phyloP scores from a whole-genome alignment of 768 basidiomycete genomes.

The Krasilnikovozyma curviuscula region DNA sequence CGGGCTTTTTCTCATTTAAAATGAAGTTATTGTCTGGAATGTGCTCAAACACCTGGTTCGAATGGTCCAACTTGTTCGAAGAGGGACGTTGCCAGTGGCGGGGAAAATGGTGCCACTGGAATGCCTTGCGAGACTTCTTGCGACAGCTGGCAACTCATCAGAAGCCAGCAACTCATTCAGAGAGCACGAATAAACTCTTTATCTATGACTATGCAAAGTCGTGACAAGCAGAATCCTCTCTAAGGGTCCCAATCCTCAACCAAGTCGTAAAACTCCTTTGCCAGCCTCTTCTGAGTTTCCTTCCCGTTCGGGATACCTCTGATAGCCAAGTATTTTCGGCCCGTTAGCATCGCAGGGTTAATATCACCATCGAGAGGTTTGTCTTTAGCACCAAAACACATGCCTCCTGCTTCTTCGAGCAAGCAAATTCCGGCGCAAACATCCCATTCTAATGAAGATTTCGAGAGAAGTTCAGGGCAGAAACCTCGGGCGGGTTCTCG shows the following conservation, averaged over 20 bases:
- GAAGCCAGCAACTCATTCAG: too few species aligned
- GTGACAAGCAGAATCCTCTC: too few species aligned
- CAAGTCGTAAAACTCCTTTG: conserved; percentile 60
- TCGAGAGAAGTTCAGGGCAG: not conserved
- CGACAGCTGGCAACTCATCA: too few species aligned
- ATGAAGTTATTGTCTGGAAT: too few species aligned
- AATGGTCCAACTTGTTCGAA: too few species aligned
- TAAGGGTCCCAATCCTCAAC: conserved; percentile 15
- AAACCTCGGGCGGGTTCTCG: conserved; percentile 23
- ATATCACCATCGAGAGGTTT: conserved; percentile 23
- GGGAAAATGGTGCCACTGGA: too few species aligned
- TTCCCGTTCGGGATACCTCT: conserved; percentile 30
- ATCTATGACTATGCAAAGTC: too few species aligned
- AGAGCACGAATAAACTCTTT: too few species aligned
- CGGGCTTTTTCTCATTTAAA: too few species aligned
- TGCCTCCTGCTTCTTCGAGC: conserved; percentile 67
- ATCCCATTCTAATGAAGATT: conserved; percentile 45
- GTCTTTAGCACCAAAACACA: conserved; percentile 46
- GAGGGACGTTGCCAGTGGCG: too few species aligned
- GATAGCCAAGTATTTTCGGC: conserved; percentile 63
- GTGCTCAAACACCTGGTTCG: too few species aligned
- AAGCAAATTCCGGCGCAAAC: conserved; percentile 83
- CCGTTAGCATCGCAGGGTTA: conserved; percentile 48
- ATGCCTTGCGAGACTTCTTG: too few species aligned
- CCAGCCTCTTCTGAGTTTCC: conserved; percentile 58